phyloP scores from a whole-genome alignment of 108 stramenopile species.

The Cyclotella choctawhatcheeana region DNA sequence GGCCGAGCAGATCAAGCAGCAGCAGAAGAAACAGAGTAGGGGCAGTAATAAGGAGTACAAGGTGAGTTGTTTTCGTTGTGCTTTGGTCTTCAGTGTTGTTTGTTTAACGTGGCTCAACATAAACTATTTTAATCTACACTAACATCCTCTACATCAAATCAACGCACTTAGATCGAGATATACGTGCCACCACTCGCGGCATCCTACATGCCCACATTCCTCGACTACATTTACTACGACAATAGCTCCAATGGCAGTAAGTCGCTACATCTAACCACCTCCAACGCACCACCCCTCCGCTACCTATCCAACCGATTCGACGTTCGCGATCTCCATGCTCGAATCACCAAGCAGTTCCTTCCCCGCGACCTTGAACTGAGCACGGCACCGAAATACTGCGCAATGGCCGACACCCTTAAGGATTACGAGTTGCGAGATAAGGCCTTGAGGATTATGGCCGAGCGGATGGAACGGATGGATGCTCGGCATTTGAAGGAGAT shows the following conservation, averaged over 20 bases:
- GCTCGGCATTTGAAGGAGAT: slow-evolving; percentile 21
- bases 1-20: slow-evolving; percentile 30
- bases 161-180: slow-evolving; percentile 43
- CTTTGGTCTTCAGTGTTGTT: too few species aligned
- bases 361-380: slow-evolving; percentile 27
- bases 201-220: slow-evolving; percentile 28
- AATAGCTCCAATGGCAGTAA: too few species aligned
- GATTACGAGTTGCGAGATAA: slow-evolving; percentile 41
- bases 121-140: too few species aligned
- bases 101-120: too few species aligned
- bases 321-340: slow-evolving; percentile 33
- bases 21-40: slow-evolving; percentile 20
- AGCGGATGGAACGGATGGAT: slow-evolving; percentile 37
- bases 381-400: slow-evolving; percentile 37
- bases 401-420: slow-evolving; percentile 38
- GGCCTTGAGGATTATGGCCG: slow-evolving; percentile 33
- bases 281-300: slow-evolving; percentile 39
- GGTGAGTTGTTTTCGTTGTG: too few species aligned
- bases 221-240: slow-evolving; percentile 51
- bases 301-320: slow-evolving; percentile 50
- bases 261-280: slow-evolving; percentile 27
- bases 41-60: too few species aligned
- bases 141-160: too few species aligned
- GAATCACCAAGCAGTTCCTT: slow-evolving; percentile 24
- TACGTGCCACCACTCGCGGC: slow-evolving; percentile 39